Evolutionary conservation across 2,329 filamentous ascomycete species (phyloP), one percentile per base, ranked within the genome.

Genomic region (Colletotrichum lindemuthianum): DNA sequence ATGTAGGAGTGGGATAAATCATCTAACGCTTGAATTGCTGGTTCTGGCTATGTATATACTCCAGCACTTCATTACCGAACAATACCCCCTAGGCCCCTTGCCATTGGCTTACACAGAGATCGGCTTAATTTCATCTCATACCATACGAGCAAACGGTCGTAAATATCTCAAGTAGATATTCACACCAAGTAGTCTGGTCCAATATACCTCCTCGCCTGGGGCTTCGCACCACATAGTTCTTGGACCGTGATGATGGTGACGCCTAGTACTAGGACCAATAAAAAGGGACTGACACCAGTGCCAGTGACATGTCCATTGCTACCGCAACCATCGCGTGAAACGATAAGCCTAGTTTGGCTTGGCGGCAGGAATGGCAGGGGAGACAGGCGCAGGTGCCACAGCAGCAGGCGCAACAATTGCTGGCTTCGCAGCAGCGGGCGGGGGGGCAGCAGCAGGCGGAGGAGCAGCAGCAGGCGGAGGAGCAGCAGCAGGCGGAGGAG

Each of bases 281-380:
- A 32, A 40, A 56, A 34, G 50, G 40, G 15, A 51, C 58, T 36
- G 49, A 16, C 61, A 65, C 58, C 61, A 56, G 58, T 61, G 61
- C 58, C 41, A 41, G 41, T 37, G 15, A 41, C 40, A 40, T 48
- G 54, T 43, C 47, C 61, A 61, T 61, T 37, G 39, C 11, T 8
- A 12, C 33, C 32, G 12, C 45, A 32, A 39, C 16, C 43, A 41
- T 34, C 12, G 39, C 51, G 16, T 32, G 13, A 40, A 39, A 33
- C 44, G 53, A 15, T 8, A 12, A 51, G 36, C 51, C 57, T 33
- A 65, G 45, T 61, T 61, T 15, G 44, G 52, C 41, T 61, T 57
- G 45, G 34, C 55, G 9, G 48, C 61, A 10, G 61, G 61, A 8
- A 56, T 24, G n/a, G 34, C 61, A 12, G 61, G 57, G 11, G 61